A percentile compares a stretch with the other conserved stretches of the same genome.
phyloP scores from a whole-genome alignment of 2,329 filamentous ascomycete genomes.

The Stachybotrys chlorohalonatus region DNA sequence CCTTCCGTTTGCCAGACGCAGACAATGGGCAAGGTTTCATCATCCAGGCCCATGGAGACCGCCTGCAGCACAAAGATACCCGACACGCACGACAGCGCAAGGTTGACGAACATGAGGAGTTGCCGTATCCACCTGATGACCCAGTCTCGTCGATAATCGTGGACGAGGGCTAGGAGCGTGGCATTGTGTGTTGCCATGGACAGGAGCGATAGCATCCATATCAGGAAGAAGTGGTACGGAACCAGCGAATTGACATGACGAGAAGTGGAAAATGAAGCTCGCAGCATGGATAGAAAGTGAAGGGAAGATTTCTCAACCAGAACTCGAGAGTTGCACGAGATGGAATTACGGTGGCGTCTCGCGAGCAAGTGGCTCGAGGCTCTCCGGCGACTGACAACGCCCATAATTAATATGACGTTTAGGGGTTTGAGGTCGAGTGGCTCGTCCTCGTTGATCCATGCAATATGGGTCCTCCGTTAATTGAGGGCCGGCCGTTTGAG shows the following conservation, averaged over 20 bases:
- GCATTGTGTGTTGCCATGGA: slow-evolving; percentile 58
- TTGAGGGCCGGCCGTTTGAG: neutral
- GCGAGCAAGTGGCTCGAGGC: no score
- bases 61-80: slow-evolving; percentile 48
- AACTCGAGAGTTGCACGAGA: no score
- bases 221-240: slow-evolving; percentile 62
- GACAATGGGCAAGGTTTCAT: slow-evolving; percentile 47
- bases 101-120: slow-evolving; percentile 56
- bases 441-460: neutral
- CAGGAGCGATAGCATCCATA: slow-evolving; percentile 58
- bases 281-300: no score
- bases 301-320: no score
- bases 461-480: neutral
- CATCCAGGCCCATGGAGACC: slow-evolving; percentile 40
- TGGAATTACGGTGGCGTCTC: no score
- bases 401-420: neutral
- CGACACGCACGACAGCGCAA: slow-evolving; percentile 46
- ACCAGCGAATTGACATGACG: slow-evolving; percentile 34
- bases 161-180: slow-evolving; percentile 54
- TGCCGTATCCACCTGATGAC: slow-evolving; percentile 58
- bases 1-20: slow-evolving; percentile 47
- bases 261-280: no score
- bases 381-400: neutral
- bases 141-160: slow-evolving; percentile 58
- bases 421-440: neutral